A percentile compares a stretch with the other conserved stretches of the same genome.
These are phyloP conservation scores for Coprinopsis sp. DNA, from an alignment of 768 basidiomycete genomes.

Conservation along the genomic window DNA sequence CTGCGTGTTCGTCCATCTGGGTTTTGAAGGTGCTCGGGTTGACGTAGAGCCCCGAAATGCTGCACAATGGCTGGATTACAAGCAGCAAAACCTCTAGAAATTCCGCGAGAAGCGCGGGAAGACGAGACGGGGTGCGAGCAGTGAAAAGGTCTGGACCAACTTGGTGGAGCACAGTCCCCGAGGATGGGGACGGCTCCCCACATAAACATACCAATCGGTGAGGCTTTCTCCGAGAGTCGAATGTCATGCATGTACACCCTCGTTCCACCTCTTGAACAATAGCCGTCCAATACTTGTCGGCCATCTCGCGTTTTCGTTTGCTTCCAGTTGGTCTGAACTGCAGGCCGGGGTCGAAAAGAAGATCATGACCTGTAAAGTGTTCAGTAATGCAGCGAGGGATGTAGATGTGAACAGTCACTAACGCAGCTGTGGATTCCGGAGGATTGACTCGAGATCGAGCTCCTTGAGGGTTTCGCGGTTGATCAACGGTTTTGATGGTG, in stretches of 20 bases:
- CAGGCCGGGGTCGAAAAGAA: slow-evolving; percentile 81
- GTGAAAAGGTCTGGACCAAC: slow-evolving; percentile 47
- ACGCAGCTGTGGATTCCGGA: slow-evolving; percentile 90
- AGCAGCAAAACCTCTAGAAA: slow-evolving; percentile 78
- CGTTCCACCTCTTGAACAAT: slow-evolving; percentile 70
- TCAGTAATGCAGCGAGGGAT: slow-evolving; percentile 12
- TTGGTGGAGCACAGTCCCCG: slow-evolving; percentile 39
- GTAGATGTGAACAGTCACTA: slow-evolving; percentile 31
- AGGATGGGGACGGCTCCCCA: slow-evolving; percentile 13
- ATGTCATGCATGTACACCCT: slow-evolving; percentile 82
- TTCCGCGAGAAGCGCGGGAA: slow-evolving; percentile 64
- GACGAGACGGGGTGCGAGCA: slow-evolving; percentile 66
- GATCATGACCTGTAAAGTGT: slow-evolving; percentile 65
- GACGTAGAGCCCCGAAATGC: slow-evolving; percentile 54
- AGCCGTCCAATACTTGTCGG: slow-evolving; percentile 84
- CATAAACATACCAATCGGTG: slow-evolving; percentile 29
- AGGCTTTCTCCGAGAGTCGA: slow-evolving; percentile 55
- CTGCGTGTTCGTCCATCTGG: slow-evolving; percentile 58
- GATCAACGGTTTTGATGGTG: slow-evolving; percentile 68
- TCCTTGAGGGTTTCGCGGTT: slow-evolving; percentile 81
- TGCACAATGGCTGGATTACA: slow-evolving; percentile 79
- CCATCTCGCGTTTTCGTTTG: slow-evolving; percentile 63
- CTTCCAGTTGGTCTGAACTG: slow-evolving; percentile 79
- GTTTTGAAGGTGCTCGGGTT: slow-evolving; percentile 54
- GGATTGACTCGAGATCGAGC: slow-evolving; percentile 78